phyloP scores from a whole-genome alignment of 352 stramenopile genomes.

The Pythium diclinum region DNA sequence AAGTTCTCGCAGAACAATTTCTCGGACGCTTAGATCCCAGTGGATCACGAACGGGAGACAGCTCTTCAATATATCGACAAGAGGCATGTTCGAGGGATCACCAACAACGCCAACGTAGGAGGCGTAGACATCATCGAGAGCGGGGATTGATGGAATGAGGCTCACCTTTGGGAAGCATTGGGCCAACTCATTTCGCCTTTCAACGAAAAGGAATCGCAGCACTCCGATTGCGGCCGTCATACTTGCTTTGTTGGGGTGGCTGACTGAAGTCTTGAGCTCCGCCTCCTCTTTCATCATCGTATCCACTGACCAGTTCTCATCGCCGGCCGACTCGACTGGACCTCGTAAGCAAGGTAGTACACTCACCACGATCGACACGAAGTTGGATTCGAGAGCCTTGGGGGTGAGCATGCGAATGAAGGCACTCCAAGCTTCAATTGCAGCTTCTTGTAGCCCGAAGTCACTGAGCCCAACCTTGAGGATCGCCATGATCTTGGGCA shows the following conservation, averaged over 20 bases:
- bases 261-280: conserved; percentile 6
- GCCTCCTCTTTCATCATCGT: neutral
- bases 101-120: conserved; percentile 56
- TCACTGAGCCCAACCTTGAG: conserved; percentile 77
- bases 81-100: conserved; percentile 32
- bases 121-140: conserved; percentile 64
- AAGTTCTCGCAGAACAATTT: conserved; percentile 72
- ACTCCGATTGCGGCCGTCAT: conserved; percentile 11
- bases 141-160: conserved; percentile 62
- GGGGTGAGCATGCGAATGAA: conserved; percentile 79
- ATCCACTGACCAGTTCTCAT: neutral
- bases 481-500: conserved; percentile 89
- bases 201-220: conserved; percentile 70
- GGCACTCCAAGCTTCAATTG: conserved; percentile 68
- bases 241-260: neutral
- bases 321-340: neutral
- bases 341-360: conserved; percentile 66
- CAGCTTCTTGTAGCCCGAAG: conserved; percentile 47
- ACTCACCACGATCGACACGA: conserved; percentile 86
- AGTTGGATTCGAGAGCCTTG: conserved; percentile 79
- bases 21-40: conserved; percentile 73
- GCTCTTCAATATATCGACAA: conserved; percentile 52
- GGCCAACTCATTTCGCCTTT: conserved; percentile 57
- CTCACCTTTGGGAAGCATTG: conserved; percentile 61
- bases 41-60: conserved; percentile 68